Percentiles rank a stretch among this genome's conserved stretches.
These are phyloP conservation scores for Fusarium lateritium DNA, from an alignment of 2,329 filamentous ascomycete species.

Conservation along the genomic window DNA sequence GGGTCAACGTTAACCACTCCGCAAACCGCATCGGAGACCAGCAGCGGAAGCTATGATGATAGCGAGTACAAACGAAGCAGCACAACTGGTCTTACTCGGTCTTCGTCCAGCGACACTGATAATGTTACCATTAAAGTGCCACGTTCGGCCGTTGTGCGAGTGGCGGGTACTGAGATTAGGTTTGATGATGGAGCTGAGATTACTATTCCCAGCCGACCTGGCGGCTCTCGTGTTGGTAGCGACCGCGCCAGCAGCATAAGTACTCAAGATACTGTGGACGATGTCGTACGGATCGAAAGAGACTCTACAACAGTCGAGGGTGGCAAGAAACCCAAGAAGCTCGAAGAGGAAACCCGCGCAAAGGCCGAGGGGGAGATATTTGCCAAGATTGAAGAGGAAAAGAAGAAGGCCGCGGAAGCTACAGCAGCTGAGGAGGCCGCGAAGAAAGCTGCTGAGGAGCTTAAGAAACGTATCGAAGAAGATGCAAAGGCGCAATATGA, in stretches of 20 bases:
- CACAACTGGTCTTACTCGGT: slow-evolving; percentile 72
- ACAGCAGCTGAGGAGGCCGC: slow-evolving; percentile 64
- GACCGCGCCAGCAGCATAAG: slow-evolving; percentile 65
- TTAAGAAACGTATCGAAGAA: slow-evolving; percentile 70
- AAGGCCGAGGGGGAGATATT: slow-evolving; percentile 57
- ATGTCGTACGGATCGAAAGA: no score
- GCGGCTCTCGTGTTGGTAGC: slow-evolving; percentile 60
- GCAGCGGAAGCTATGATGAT: slow-evolving; percentile 72
- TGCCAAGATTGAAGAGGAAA: slow-evolving; percentile 61
- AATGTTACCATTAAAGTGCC: slow-evolving; percentile 74
- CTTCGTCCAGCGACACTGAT: slow-evolving; percentile 66
- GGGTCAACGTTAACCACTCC: no score
- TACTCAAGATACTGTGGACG: no score
- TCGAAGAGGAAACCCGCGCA: slow-evolving; percentile 59
- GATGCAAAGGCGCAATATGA: slow-evolving; percentile 66
- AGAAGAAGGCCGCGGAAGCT: slow-evolving; percentile 56
- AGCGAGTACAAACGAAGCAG: slow-evolving; percentile 74
- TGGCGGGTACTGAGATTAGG: slow-evolving; percentile 71
- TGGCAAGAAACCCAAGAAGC: slow-evolving; percentile 60
- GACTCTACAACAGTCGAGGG: slow-evolving; percentile 44
- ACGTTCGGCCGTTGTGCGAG: slow-evolving; percentile 68
- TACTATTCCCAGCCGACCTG: slow-evolving; percentile 61
- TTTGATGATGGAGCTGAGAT: slow-evolving; percentile 73
- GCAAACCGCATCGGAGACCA: slow-evolving; percentile 47
- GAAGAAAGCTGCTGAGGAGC: slow-evolving; percentile 71